Evolutionary conservation across 2,329 filamentous ascomycete genomes (phyloP), one percentile per base, ranked within the genome.

Genomic region (Sclerotinia minor): DNA sequence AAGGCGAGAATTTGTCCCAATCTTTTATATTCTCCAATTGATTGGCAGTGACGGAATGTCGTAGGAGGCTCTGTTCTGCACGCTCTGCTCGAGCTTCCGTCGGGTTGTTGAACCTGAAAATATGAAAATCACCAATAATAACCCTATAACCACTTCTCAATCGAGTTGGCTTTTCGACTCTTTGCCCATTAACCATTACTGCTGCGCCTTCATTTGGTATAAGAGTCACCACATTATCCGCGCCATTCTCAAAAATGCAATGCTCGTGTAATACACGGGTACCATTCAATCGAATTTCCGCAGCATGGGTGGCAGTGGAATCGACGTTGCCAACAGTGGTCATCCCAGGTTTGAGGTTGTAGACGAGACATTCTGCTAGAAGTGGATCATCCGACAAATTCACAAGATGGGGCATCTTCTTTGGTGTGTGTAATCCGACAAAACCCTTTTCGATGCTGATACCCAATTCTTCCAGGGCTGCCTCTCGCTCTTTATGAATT

Each of bases 361-460:
- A 99, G 50, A 99, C 92, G 68, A 99, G 82, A 80, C 95, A 99
- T 80, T 99, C 95, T 6, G 94, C 94, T 55, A 99, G 84, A 44
- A 99, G 83, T 11, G 95, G 95, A 76, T 95, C 92, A 77, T 95
- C 92, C n/a, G 94, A 97, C 73, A 99, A 81, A 78, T 99, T 99
- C 79, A 99, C 95, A 79, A 99, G 81, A 87, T 99, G 95, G 11
- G 95, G 95, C 92, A 98, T 99, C 80, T 97, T 97, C 82, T 99
- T 99, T 0, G 95, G 95, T 26, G 94, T 98, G 69, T 92, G 94
- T 70, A 99, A 82, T 19, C 95, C 95, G 70, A 99, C 89, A 76
- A 97, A 97, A 8, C 95, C 95, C 79, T 99, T 99, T 77, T 99
- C 95, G 72, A 99, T 99, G 79, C 94, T 98, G 80, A 99, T 98